Evolutionary conservation across 2,329 filamentous ascomycete genomes (phyloP), one percentile per base, ranked within the genome.

Genomic region (Bisporella sp.): DNA sequence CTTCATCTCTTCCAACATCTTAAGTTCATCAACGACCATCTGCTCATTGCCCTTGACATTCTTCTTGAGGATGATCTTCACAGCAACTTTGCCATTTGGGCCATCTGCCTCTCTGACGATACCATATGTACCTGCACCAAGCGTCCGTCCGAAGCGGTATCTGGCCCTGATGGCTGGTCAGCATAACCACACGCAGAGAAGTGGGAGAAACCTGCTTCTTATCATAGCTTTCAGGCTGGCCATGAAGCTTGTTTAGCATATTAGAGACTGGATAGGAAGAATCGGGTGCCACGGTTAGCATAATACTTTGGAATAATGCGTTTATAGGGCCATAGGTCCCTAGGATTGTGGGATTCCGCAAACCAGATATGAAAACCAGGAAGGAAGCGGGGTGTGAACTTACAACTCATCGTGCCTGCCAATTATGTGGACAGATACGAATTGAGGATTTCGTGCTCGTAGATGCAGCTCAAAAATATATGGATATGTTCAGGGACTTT

Each of bases 1-100:
- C 66, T 90, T 81, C 66, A 99, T 81, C 52, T 82, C 81, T 72
- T 96, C 90, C 57, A 99, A 79, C 82, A 99, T 90, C 59, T 90
- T 81, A 62, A 99, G 78, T 74, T 99, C 93, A 69, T 99, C 93
- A 68, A 95, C 93, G 40, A 99, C 93, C 93, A 99, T 99, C 69
- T 86, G 83, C 75, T 99, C 93, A 64, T 97, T 97, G 58, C 91
- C 92, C 69, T 91, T 95, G 67, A 99, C 92, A 71, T 96, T 97
- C 76, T 96, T 96, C 81, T 99, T 99, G 65, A 97, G 76, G 69
- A 99, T 99, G 68, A 99, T 97, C 78, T 99, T 99, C 71, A 99
- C 81, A 40, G 93, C 93, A 54, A 95, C 91, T 76, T 96, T 87
- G 68, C 89, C 89, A 21, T 79, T 78, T 41, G 85, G 82, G 60